These are phyloP conservation scores for Hortiboletus rubellus DNA, from an alignment of 1,284 basidiomycete genomes.

Conservation along the genomic window DNA sequence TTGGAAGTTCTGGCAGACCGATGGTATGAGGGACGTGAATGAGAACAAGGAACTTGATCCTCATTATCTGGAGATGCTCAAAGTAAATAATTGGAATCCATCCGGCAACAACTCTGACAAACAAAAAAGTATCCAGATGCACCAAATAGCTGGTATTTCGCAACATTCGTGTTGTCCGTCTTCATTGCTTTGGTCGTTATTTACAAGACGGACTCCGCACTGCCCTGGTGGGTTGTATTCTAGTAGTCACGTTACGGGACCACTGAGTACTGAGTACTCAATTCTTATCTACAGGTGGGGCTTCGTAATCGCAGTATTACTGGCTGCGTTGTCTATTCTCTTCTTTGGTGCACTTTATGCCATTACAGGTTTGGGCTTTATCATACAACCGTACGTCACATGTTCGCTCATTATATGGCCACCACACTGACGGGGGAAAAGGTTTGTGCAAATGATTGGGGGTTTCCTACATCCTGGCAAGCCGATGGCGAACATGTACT, in stretches of 20 bases:
- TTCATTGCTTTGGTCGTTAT: conserved; percentile 46
- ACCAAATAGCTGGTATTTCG: conserved; percentile 49
- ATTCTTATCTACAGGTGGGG: conserved; percentile 23
- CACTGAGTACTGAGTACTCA: not conserved
- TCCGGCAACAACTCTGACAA: not conserved
- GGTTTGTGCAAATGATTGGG: conserved; percentile 57
- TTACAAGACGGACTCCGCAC: conserved; percentile 49
- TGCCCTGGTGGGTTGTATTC: conserved; percentile 47
- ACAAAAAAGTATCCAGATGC: conserved; percentile 43
- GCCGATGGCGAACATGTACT: conserved; percentile 58
- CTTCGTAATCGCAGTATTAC: conserved; percentile 41
- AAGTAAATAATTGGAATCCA: conserved; percentile 31
- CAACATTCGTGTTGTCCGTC: conserved; percentile 39
- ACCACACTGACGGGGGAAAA: conserved; percentile 8
- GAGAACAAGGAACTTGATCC: conserved; percentile 42
- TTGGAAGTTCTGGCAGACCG: conserved; percentile 47
- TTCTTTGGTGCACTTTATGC: conserved; percentile 52
- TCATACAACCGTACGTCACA: conserved; percentile 24
- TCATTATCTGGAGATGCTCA: conserved; percentile 53
- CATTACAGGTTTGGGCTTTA: conserved; percentile 52
- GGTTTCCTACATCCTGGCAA: conserved; percentile 62
- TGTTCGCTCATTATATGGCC: conserved; percentile 40
- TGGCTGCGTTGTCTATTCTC: conserved; percentile 46
- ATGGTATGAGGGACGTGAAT: conserved; percentile 38
- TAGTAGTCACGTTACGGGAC: not conserved